Percentiles rank a stretch among this genome's conserved stretches.
These are phyloP conservation scores for Corymbia calophylla DNA, from an alignment of 441 rosid genomes.

Conservation along the genomic window DNA sequence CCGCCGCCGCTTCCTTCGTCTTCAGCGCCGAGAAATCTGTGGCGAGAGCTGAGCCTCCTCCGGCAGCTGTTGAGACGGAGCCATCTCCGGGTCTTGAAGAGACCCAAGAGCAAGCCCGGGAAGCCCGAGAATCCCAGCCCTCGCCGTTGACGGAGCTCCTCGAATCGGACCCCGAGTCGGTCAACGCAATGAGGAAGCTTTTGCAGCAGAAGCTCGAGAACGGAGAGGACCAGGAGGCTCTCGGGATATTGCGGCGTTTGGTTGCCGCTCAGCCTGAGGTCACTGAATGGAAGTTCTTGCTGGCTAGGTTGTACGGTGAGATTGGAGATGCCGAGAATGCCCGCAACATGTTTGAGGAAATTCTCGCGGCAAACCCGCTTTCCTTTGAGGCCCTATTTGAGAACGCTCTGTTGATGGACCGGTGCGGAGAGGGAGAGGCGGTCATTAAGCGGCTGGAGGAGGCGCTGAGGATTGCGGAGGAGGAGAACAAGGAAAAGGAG, in stretches of 20 bases:
- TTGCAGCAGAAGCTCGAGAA: slow-evolving; percentile 68
- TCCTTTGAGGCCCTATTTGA: slow-evolving; percentile 85
- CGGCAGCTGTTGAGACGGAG: slow-evolving; percentile 30
- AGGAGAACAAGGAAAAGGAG: slow-evolving; percentile 55
- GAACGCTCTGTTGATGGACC: slow-evolving; percentile 85
- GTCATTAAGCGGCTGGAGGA: slow-evolving; percentile 63
- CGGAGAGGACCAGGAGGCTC: slow-evolving; percentile 70
- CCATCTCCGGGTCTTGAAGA: slow-evolving; percentile 8
- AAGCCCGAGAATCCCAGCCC: not conserved
- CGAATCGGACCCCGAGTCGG: slow-evolving; percentile 43
- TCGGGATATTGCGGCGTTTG: slow-evolving; percentile 36
- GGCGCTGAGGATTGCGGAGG: slow-evolving; percentile 53
- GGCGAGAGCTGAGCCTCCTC: slow-evolving; percentile 36
- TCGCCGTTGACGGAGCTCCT: slow-evolving; percentile 46
- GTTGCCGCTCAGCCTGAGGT: slow-evolving; percentile 53
- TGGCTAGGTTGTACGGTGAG: slow-evolving; percentile 51
- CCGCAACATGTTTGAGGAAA: slow-evolving; percentile 80
- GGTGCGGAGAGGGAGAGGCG: slow-evolving; percentile 67
- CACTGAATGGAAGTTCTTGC: slow-evolving; percentile 69
- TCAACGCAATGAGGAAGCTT: slow-evolving; percentile 47
- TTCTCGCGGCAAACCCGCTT: slow-evolving; percentile 55
- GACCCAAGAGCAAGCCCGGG: not conserved
- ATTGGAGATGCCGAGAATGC: slow-evolving; percentile 57
- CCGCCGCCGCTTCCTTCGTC: slow-evolving; percentile 34
- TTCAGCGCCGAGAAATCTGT: slow-evolving; percentile 31